Base-by-base conservation (phyloP, 257 asterid genomes). In the Verbena officinalis region DNA sequence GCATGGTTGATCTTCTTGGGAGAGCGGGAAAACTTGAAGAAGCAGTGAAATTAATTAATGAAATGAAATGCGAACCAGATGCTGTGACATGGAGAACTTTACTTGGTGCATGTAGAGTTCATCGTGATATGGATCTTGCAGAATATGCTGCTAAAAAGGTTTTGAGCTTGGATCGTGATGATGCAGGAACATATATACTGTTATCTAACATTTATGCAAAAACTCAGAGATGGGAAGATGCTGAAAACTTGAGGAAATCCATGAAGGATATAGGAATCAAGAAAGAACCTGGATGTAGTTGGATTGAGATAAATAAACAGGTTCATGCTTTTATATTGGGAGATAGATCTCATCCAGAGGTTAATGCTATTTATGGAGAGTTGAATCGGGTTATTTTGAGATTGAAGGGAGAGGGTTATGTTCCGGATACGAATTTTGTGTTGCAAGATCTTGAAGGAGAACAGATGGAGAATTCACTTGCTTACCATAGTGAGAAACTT, bases 221-320 rank as follows among this genome's bases (percentile, higher is more conserved):
- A 31, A 67, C 88, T 59, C 84, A 84, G 38, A 78, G 88, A 74
- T 92, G 96, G 94, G 90, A 81, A 11, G 96, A 87, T 31, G 91
- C 75, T 63, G 76, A 69, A 54, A 60, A 66, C 14, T 67, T 92
- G 77, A 82, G 97, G 81, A 67, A 64, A 36, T 77, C 81, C 16
- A 87, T 89, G 98, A 84, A 38, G 75, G 73, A 62, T 2, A 69
- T 54, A 67, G 88, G 97, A 73, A 75, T 92, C n/a, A 84, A 82
- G 83, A 89, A 92, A 74, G 96, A 89, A 77, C 98, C 98, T 0
- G 97, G 97, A 12, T 92, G 98, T 71, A 92, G 98, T 74, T 92
- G 98, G 97, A 78, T 92, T 42, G 98, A 92, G 78, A 77, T 87
- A 34, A 75, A 87, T 36, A 82, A 81, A 44, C 73, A 74, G 68